Conservation (phyloP, 495 filamentous ascomycete species). For the Penicillium nucicola region DNA sequence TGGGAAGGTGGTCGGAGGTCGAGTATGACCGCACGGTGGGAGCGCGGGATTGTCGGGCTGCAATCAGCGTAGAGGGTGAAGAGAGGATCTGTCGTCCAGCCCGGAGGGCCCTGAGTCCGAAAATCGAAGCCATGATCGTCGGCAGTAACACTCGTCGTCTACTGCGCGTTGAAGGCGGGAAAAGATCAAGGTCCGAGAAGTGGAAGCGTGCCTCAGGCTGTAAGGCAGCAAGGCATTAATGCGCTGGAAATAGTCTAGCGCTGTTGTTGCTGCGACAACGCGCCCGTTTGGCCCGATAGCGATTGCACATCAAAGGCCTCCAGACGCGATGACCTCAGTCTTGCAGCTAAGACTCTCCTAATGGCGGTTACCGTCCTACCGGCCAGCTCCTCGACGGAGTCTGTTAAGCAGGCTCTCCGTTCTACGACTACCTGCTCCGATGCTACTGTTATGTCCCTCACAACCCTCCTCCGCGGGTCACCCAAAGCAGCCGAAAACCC, state of each 20-base stretch:
- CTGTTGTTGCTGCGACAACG: slow-evolving; percentile 42
- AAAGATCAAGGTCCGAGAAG: slow-evolving; percentile 7
- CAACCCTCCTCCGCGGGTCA: slow-evolving; percentile 39
- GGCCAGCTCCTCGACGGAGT: slow-evolving; percentile 35
- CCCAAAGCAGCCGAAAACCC: slow-evolving; percentile 27
- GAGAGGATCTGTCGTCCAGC: slow-evolving; percentile 1
- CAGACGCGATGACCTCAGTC: slow-evolving; percentile 13
- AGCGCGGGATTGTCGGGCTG: slow-evolving; percentile 3
- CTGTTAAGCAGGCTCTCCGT: slow-evolving; percentile 47
- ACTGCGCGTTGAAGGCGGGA: not conserved
- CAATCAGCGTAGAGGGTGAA: not conserved
- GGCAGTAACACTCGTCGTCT: not conserved
- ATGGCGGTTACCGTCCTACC: slow-evolving; percentile 42
- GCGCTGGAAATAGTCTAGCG: slow-evolving; percentile 18
- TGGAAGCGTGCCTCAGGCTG: slow-evolving; percentile 13
- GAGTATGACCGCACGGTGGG: slow-evolving; percentile 24
- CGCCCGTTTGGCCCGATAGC: slow-evolving; percentile 21
- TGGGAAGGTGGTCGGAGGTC: slow-evolving; percentile 45
- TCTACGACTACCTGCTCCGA: slow-evolving; percentile 48
- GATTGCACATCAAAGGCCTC: slow-evolving; percentile 20
- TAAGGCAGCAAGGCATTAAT: slow-evolving; percentile 19
- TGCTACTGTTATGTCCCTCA: slow-evolving; percentile 43
- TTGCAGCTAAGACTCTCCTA: slow-evolving; percentile 5
- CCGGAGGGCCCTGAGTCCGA: slow-evolving; percentile 11
- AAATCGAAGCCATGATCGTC: slow-evolving; percentile 13